Evolutionary conservation across 2,329 filamentous ascomycete species (phyloP), one percentile per base, ranked within the genome.

Genomic region (Sporothrix pallida): DNA sequence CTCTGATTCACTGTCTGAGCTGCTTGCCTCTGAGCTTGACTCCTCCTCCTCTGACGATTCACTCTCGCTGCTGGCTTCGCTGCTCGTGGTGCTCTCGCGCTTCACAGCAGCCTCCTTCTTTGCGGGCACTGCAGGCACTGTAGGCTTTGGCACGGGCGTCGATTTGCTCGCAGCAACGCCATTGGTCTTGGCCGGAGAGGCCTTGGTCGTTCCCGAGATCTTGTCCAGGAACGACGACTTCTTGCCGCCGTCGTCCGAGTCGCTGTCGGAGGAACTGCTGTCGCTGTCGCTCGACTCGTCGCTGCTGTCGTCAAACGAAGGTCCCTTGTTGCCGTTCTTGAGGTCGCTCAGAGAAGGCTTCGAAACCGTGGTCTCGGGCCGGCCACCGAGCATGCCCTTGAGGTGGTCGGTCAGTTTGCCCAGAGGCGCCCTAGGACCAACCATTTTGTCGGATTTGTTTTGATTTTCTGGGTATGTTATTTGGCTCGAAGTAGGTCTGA

Each of bases 381-480:
- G 70, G 52, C 73, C 71, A 12, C 75, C 73, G 56, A 76, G 74
- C 58, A 76, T 73, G 72, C 71, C 75, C 23, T 76, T 73, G 17
- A 78, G 75, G 73, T 81, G 80, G 72, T 78, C 77, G 17, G 75
- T 75, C 46, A 81, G 75, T 15, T 78, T 79, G 72, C 79, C 80
- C 62, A 81, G 75, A 71, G 78, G 78, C 73, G 78, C 79, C 68
- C 78, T 77, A 10, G 79, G 73, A 46, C 72, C 73, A 52, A 73
- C 73, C 76, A 77, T 77, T 56, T n/a, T 67, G 31, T 9, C 13
- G 23, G 26, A 26, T 12, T 48, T 67, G 6, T 56, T 9, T 26
- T 60, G n/a, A 42, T n/a, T 56, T 12, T 46, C 46, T 6, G 58
- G 6, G 44, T 31, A 54, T 23, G 37, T 31, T 31, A 37, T 42